These are phyloP conservation scores for Trichoderma atroviride DNA, from an alignment of 2,329 filamentous ascomycete genomes.

Conservation along the genomic window DNA sequence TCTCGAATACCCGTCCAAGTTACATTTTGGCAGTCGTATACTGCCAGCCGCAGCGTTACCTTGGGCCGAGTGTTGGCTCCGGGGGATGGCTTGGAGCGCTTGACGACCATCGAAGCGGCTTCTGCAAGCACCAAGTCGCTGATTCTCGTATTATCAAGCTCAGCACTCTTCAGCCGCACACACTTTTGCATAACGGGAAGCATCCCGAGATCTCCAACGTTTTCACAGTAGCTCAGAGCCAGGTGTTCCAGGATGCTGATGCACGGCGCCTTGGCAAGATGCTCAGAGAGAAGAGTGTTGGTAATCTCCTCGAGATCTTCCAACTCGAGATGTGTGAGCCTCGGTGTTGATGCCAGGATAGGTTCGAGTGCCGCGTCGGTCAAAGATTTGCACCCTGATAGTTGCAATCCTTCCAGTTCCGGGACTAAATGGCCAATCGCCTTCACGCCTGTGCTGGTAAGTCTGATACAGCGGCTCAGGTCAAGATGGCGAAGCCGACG, in stretches of 20 bases:
- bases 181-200: constrained; percentile 79
- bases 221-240: constrained; percentile 88
- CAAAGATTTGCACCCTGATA: constrained; percentile 75
- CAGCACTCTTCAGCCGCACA: constrained; percentile 67
- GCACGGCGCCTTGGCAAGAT: constrained; percentile 76
- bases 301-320: constrained; percentile 82
- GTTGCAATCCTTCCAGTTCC: constrained; percentile 77
- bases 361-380: constrained; percentile 73
- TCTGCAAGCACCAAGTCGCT: constrained; percentile 85
- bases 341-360: constrained; percentile 73
- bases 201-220: constrained; percentile 80
- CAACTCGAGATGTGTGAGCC: constrained; percentile 82
- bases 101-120: constrained; percentile 76
- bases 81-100: constrained; percentile 56
- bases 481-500: constrained; percentile 83
- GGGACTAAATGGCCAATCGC: constrained; percentile 75
- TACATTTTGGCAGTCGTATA: constrained; percentile 89
- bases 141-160: constrained; percentile 92
- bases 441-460: constrained; percentile 74
- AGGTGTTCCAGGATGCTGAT: constrained; percentile 73
- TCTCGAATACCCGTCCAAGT: constrained; percentile 92
- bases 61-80: constrained; percentile 48
- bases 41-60: constrained; percentile 72
- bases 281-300: constrained; percentile 70
- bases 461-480: constrained; percentile 72